Evolutionary conservation across 805 yeast genomes (phyloP), one percentile per base, ranked within the genome.

Genomic region (Hermanozyma aechmeae): DNA sequence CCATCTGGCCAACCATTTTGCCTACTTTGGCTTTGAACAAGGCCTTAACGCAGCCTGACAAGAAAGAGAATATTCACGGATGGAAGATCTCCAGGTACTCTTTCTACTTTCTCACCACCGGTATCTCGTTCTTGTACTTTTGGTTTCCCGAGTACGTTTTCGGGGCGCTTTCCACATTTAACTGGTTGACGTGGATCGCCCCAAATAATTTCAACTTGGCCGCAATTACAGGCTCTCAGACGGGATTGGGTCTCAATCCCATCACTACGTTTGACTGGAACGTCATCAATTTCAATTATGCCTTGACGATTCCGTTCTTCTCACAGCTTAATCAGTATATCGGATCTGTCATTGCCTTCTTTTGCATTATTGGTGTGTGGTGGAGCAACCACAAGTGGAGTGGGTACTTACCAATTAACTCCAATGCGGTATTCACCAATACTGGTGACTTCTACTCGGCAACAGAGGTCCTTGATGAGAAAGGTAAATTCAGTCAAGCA

Each of bases 181-280:
- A 63, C 40, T 75, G 80, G 81, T 59, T 70, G 40, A 61, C 71
- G 4, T 74, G 79, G 79, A 73, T 73, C 26, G 49, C 52, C 4
- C 79, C 77, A 11, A 34, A 61, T 23, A 71, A 69, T 43, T 53
- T 62, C 33, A 61, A 63, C 39, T 46, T 73, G 30, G 70, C 71
- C 11, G 42, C 48, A 6, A 48, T 73, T n/a, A 67, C 76, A 8
- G 79, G 80, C 16, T 45, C 57, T 11, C 32, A 38, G 7, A 25
- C 34, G 15, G 77, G 77, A 11, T 34, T 73, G 16, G 79, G 78
- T 8, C 34, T 71, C 25, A 73, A 71, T 43, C 78, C 78, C 10
- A 42, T 68, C 25, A 48, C 77, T 6, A 58, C 73, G 1, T 62
- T 73, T 45, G 79, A 73, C 28, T 71, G 76, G 50, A 71, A 68